Evolutionary conservation across 441 rosid species (phyloP).

Genomic region (Hura crepitans): DNA sequence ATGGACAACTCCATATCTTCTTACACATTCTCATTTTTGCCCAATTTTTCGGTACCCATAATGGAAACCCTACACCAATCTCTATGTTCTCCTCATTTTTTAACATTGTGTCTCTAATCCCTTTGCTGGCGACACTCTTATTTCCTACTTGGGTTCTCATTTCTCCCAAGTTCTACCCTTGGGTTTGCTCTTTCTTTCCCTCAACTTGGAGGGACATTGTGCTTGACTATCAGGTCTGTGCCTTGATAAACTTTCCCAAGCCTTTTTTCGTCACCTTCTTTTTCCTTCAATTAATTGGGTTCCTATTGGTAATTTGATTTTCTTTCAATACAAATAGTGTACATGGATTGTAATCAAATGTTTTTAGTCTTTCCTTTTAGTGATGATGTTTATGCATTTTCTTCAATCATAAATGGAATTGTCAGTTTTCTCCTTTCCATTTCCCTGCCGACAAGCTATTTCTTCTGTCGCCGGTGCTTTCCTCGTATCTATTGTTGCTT

Average conservation of each 20-base stretch:
- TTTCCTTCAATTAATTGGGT: neutral
- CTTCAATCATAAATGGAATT: neutral
- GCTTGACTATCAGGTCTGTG: conserved; percentile 15
- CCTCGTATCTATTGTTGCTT: neutral
- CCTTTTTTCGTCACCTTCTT: neutral
- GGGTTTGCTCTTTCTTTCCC: conserved; percentile 14
- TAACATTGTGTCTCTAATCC: conserved; percentile 25
- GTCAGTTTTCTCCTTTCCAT: neutral
- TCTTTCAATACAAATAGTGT: neutral
- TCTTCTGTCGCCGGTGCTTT: neutral
- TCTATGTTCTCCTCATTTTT: conserved; percentile 22
- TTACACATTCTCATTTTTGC: conserved; percentile 22
- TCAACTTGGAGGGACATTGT: neutral
- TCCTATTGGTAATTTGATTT: neutral
- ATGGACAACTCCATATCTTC: conserved; percentile 47
- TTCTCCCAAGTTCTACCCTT: neutral
- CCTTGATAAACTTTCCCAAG: neutral
- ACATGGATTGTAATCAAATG: neutral
- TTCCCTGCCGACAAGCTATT: conserved; percentile 8
- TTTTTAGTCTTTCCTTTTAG: neutral
- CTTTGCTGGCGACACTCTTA: conserved; percentile 16
- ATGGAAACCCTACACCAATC: conserved; percentile 28
- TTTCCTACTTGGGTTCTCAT: conserved; percentile 17
- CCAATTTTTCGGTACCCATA: conserved; percentile 20
- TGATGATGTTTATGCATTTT: neutral